phyloP scores from a whole-genome alignment of 2,329 filamentous ascomycete species.

The Emergomyces africanus region DNA sequence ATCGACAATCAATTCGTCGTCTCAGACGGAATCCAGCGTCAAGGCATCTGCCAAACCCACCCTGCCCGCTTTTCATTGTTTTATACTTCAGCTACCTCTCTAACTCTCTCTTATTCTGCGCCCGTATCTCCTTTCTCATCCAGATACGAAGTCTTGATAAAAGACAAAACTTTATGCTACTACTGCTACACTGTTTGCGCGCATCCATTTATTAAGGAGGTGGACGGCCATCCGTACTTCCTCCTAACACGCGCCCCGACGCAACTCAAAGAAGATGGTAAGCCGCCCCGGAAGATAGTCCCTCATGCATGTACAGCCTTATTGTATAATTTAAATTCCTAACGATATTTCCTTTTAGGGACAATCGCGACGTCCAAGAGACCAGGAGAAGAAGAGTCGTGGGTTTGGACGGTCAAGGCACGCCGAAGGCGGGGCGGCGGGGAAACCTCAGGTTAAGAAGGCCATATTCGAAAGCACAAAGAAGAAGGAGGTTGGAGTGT shows the following conservation, averaged over 20 bases:
- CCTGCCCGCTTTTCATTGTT: background rate
- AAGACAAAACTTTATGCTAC: background rate
- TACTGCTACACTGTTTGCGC: background rate
- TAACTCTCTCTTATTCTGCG: background rate
- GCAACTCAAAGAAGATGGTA: background rate
- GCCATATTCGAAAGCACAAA: slow-evolving; percentile 91
- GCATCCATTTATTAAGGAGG: background rate
- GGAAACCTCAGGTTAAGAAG: slow-evolving; percentile 70
- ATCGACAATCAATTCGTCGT: background rate
- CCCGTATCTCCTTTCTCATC: background rate
- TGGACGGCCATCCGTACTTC: background rate
- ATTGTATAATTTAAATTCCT: background rate
- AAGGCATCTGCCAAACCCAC: background rate
- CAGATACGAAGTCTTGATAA: background rate
- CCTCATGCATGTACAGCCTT: background rate
- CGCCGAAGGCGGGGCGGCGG: slow-evolving; percentile 32
- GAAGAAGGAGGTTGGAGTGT: slow-evolving; percentile 99
- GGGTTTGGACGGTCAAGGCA: slow-evolving; percentile 30
- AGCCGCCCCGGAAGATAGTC: background rate
- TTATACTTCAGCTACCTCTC: background rate
- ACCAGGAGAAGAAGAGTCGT: slow-evolving; percentile 31
- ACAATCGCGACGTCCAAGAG: slow-evolving; percentile 31
- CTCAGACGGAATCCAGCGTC: background rate
- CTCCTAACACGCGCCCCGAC: background rate
- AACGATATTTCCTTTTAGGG: slow-evolving; percentile 17